Conservation (phyloP, 192 early-diverging fungal genomes). For the Martensiomyces pterosporus region DNA sequence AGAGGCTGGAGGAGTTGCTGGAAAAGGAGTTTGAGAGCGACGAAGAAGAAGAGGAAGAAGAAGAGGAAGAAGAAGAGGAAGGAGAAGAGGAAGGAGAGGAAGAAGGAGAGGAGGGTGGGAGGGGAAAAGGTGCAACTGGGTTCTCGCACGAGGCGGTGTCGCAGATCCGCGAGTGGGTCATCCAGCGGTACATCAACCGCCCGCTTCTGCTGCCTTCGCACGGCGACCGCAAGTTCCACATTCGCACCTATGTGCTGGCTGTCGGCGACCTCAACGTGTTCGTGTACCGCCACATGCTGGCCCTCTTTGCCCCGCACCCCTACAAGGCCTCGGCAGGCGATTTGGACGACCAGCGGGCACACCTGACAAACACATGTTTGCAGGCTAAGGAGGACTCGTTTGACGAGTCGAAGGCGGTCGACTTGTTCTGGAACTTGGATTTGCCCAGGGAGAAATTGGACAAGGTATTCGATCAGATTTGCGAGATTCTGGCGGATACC, state of each 20-base stretch:
- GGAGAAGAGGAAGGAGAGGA: background rate
- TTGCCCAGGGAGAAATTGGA: constrained; percentile 40
- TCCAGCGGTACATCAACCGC: constrained; percentile 60
- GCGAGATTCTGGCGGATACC: constrained; percentile 51
- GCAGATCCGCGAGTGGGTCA: constrained; percentile 67
- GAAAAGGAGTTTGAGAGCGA: constrained; percentile 37
- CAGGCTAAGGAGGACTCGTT: constrained; percentile 51
- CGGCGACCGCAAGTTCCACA: constrained; percentile 60
- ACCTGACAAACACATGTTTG: constrained; percentile 66
- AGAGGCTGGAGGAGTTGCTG: constrained; percentile 49
- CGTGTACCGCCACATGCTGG: constrained; percentile 61
- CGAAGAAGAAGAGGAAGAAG: constrained; percentile 42
- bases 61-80: constrained; percentile 8
- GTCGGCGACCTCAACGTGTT: constrained; percentile 56
- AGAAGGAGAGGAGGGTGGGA: too few species aligned
- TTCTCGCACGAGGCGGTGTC: constrained; percentile 29
- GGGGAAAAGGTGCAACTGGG: background rate
- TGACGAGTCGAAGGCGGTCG: constrained; percentile 53
- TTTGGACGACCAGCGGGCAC: constrained; percentile 49
- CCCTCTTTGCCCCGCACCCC: constrained; percentile 56
- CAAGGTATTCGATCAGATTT: constrained; percentile 54
- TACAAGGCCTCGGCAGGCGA: constrained; percentile 40
- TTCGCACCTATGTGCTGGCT: constrained; percentile 60
- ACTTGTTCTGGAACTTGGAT: constrained; percentile 56
- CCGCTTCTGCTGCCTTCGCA: constrained; percentile 49